Conservation (phyloP, 1,139 yeast species). For the Scheffersomyces quercinus region DNA sequence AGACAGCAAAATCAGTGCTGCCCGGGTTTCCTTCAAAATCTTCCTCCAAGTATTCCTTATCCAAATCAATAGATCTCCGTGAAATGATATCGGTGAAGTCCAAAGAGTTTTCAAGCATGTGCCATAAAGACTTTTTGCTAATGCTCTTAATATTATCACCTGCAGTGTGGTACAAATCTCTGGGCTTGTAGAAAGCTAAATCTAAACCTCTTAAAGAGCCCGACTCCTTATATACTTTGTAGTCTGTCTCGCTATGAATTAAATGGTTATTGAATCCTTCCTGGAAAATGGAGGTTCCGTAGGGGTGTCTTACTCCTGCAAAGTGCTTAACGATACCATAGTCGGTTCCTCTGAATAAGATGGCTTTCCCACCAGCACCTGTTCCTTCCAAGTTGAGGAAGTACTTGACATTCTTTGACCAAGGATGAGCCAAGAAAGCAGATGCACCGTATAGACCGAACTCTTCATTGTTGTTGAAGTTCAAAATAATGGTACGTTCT, state of each 20-base stretch:
- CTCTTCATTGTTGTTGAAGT: slow-evolving; percentile 89
- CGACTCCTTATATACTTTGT: slow-evolving; percentile 61
- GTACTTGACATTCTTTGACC: slow-evolving; percentile 63
- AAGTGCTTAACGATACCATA: slow-evolving; percentile 55
- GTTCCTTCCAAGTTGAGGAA: slow-evolving; percentile 93
- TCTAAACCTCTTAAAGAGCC: slow-evolving; percentile 82
- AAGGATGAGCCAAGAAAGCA: slow-evolving; percentile 71
- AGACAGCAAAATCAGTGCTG: slow-evolving; percentile 51
- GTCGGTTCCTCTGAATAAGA: slow-evolving; percentile 82
- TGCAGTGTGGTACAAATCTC: slow-evolving; percentile 80
- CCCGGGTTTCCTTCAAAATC: slow-evolving; percentile 2
- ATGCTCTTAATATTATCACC: slow-evolving; percentile 70
- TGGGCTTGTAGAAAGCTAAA: slow-evolving; percentile 60
- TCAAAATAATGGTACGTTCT: slow-evolving; percentile 69
- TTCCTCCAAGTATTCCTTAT: slow-evolving; percentile 20
- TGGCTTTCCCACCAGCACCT: slow-evolving; percentile 89
- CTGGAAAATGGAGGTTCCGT: slow-evolving; percentile 76
- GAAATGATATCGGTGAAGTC: slow-evolving; percentile 52
- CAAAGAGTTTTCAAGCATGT: slow-evolving; percentile 72
- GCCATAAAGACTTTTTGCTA: slow-evolving; percentile 70
- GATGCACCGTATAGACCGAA: slow-evolving; percentile 85
- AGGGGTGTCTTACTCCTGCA: slow-evolving; percentile 61
- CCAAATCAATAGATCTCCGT: slow-evolving; percentile 41
- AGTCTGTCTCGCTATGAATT: slow-evolving; percentile 83
- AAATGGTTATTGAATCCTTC: slow-evolving; percentile 77